Percentiles rank a stretch among this genome's conserved stretches.
phyloP scores from a whole-genome alignment of 306 rosid species.

The Cucurbita argyrosperma region DNA sequence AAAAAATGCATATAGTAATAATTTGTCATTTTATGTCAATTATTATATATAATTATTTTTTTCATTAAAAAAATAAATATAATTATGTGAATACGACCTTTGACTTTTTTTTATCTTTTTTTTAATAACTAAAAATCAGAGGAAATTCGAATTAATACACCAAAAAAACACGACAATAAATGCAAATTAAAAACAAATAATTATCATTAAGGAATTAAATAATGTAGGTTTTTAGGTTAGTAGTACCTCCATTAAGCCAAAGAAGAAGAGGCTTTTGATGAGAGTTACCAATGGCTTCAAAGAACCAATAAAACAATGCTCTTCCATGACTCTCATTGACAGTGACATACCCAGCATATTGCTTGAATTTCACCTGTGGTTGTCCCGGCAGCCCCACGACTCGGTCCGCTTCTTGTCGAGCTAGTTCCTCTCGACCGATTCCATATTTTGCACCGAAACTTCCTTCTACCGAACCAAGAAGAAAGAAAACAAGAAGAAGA shows the following conservation, averaged over 20 bases:
- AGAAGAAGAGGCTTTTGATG: constrained; percentile 46
- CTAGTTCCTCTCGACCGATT: neutral
- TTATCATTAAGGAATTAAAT: neutral
- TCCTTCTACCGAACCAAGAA: neutral
- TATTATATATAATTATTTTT: too few species aligned
- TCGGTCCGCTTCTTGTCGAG: constrained; percentile 39
- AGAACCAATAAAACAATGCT: constrained; percentile 85
- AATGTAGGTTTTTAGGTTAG: neutral
- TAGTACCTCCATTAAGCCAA: constrained; percentile 85
- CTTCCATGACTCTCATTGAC: constrained; percentile 65
- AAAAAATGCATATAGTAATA: neutral
- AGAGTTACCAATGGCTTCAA: constrained; percentile 31
- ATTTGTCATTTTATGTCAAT: too few species aligned
- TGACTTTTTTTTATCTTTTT: neutral
- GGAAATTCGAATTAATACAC: neutral
- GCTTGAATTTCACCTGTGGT: constrained; percentile 53
- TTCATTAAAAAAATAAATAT: too few species aligned
- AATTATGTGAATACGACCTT: too few species aligned
- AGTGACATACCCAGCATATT: constrained; percentile 56
- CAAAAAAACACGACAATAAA: neutral
- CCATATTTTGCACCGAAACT: neutral
- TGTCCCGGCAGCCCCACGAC: constrained; percentile 55
- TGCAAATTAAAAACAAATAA: neutral
- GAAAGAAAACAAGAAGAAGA: constrained; percentile 6
- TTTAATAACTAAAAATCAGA: neutral